Base-by-base conservation (phyloP, 495 filamentous ascomycete genomes). In the Xylaria flabelliformis region DNA sequence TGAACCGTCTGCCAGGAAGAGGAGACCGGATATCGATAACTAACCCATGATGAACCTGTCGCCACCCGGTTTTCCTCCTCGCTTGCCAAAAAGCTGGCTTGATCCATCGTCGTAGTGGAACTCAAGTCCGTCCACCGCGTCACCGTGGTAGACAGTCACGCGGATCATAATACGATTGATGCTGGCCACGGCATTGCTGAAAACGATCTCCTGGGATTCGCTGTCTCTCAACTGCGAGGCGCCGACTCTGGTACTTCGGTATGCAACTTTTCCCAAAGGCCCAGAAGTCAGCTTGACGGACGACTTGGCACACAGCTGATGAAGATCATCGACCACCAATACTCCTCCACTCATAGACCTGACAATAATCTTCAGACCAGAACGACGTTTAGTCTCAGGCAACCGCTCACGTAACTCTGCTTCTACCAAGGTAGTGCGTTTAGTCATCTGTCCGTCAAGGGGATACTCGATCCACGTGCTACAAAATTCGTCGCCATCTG, bases 21-120 rank as follows among this genome's bases (percentile, higher is more conserved):
- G 50, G 12, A 63, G 39, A n/a, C 17, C 13, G 17, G 0, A 4
- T 7, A 59, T 41, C 24, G 64, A n/a, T 9, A 12, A 82, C 90
- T 69, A 83, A 93, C 92, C 91, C 71, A 97, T 84, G 13, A 90
- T 84, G 81, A 96, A 97, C 42, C 90, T 88, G 75, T 92, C 91
- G 3, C 92, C 93, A 10, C 91, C 92, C 50, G 85, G 82, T 73
- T 92, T 91, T 1, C 92, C 94, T 8, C 92, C 93, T 72, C 88
- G 86, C 73, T 94, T 94, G 29, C 96, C 96, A 84, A 99, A 97
- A 17, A 99, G 82, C 80, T 99, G 95, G 69, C 87, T 92, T 3
- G 92, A 92, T 34, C 85, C 85, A 80, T 98, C 95, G 72, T 98
- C 96, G 76, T 97, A 99, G 71, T 91, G 87, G 78, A 99, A 98